Evolutionary conservation across 345 rosid species (phyloP).

Genomic region (Citropsis articulata): DNA sequence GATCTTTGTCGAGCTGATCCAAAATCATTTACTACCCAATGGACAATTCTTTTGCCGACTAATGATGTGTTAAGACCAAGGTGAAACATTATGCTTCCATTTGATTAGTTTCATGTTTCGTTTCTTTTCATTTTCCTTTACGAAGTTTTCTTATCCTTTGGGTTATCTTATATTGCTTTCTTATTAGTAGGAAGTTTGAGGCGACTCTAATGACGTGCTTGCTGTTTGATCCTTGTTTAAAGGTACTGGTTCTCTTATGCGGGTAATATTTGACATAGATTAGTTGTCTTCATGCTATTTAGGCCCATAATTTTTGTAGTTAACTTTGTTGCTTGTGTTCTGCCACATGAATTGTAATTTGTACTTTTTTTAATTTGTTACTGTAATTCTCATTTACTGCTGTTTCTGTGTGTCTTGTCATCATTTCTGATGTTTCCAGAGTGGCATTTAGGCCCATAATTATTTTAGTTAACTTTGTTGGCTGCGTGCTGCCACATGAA

Average conservation of each 20-base stretch:
- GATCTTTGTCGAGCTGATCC: slow-evolving; percentile 92
- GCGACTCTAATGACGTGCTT: slow-evolving; percentile 82
- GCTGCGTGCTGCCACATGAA: background rate
- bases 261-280: background rate
- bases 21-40: slow-evolving; percentile 77
- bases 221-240: slow-evolving; percentile 80
- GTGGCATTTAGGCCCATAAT: background rate
- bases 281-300: slow-evolving; percentile 2
- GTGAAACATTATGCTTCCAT: slow-evolving; percentile 31
- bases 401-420: background rate
- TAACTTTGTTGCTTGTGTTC: slow-evolving; percentile 4
- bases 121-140: background rate
- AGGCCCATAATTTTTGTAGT: background rate
- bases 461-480: background rate
- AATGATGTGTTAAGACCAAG: slow-evolving; percentile 74
- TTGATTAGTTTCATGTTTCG: slow-evolving; percentile 6
- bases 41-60: slow-evolving; percentile 88
- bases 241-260: slow-evolving; percentile 45
- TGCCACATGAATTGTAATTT: background rate
- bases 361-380: background rate
- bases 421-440: background rate
- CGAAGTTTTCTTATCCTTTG: slow-evolving; percentile 11
- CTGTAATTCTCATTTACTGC: background rate
- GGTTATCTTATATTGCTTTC: slow-evolving; percentile 21
- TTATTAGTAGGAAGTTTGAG: slow-evolving; percentile 65